Percentiles rank a stretch among this genome's conserved stretches.
phyloP scores from a whole-genome alignment of 2,329 filamentous ascomycete species.

The Cladosporium sp. region DNA sequence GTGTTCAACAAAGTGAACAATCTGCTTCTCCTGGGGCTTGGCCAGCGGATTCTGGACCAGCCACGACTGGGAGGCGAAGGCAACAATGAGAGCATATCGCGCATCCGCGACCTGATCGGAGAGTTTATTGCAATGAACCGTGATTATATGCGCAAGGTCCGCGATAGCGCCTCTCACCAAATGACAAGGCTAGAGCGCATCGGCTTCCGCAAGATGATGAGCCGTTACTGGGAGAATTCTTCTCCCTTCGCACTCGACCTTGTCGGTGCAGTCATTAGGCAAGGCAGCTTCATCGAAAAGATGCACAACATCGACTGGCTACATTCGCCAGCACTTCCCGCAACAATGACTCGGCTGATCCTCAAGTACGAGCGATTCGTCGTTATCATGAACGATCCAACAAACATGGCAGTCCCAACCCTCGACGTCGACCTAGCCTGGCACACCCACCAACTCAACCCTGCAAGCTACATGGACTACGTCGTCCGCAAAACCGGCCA shows the following conservation, averaged over 20 bases:
- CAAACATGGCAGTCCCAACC: conserved; percentile 60
- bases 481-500: conserved; percentile 46
- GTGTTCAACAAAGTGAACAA: conserved; percentile 16
- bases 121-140: conserved; percentile 36
- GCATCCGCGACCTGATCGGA: conserved; percentile 51
- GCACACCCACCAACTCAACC: conserved; percentile 76
- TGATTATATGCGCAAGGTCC: conserved; percentile 37
- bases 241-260: conserved; percentile 63
- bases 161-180: conserved; percentile 8
- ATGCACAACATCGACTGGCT: conserved; percentile 77
- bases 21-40: conserved; percentile 45
- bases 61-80: not conserved
- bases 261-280: conserved; percentile 60
- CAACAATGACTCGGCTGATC: conserved; percentile 63
- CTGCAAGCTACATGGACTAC: conserved; percentile 58
- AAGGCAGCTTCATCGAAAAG: conserved; percentile 65
- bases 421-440: conserved; percentile 71
- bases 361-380: conserved; percentile 64
- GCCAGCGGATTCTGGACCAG: conserved; percentile 34
- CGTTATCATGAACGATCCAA: conserved; percentile 49
- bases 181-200: conserved; percentile 29
- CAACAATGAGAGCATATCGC: conserved; percentile 41
- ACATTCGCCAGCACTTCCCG: conserved; percentile 60
- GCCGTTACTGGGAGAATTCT: conserved; percentile 65
- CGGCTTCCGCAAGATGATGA: conserved; percentile 63